These are phyloP conservation scores for Trichophyton benhamiae DNA, from an alignment of 2,329 filamentous ascomycete genomes.

Conservation along the genomic window DNA sequence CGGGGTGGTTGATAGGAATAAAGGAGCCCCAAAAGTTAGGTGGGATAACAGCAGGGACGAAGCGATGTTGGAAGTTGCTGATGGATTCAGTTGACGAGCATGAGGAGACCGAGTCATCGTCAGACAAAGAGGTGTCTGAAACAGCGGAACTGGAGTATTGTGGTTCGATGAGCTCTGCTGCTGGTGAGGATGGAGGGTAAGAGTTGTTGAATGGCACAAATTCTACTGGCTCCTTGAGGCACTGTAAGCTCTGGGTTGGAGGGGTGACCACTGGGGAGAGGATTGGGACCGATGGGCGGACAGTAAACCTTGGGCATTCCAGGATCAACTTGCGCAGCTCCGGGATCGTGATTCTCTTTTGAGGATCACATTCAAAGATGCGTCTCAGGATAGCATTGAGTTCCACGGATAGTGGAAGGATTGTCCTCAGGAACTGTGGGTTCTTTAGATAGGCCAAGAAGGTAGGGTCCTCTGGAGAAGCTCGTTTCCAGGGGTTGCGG, in stretches of 20 bases:
- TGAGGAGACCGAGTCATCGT: conserved; percentile 26
- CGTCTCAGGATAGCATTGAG: conserved; percentile 75
- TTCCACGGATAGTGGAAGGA: conserved; percentile 80
- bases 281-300: conserved; percentile 19
- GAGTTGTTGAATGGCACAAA: conserved; percentile 23
- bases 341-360: conserved; percentile 65
- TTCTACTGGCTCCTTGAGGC: conserved; percentile 23
- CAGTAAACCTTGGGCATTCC: conserved; percentile 62
- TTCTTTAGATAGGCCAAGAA: conserved; percentile 84
- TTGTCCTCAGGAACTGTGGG: conserved; percentile 77
- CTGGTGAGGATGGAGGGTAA: conserved; percentile 25
- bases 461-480: conserved; percentile 82
- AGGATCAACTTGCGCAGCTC: conserved; percentile 68
- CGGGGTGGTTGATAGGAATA: conserved; percentile 19
- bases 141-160: conserved; percentile 30
- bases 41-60: conserved; percentile 20
- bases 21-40: conserved; percentile 18
- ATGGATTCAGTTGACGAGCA: conserved; percentile 25
- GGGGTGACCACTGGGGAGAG: conserved; percentile 21
- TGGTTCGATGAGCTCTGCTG: conserved; percentile 24
- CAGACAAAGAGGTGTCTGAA: conserved; percentile 29
- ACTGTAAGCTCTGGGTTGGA: conserved; percentile 21
- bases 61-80: conserved; percentile 16
- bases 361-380: conserved; percentile 78
- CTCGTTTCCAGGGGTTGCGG: conserved; percentile 97